phyloP scores from a whole-genome alignment of 768 basidiomycete genomes.

The Tylopilus sp. region DNA sequence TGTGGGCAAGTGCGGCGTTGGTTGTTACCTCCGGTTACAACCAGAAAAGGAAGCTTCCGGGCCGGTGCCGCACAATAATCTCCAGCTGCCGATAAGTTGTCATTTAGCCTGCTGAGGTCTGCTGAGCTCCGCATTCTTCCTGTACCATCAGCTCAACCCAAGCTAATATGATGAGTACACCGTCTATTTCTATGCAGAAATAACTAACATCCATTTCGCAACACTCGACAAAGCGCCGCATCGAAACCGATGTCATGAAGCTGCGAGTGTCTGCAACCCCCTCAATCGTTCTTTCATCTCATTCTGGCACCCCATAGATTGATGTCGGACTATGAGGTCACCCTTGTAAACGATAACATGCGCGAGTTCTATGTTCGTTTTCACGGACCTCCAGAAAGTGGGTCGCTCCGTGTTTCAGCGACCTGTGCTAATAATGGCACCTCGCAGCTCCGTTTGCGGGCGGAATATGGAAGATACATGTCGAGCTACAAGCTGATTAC shows the following conservation, averaged over 20 bases:
- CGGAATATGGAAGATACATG: slow-evolving; percentile 99
- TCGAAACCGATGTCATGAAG: slow-evolving; percentile 99
- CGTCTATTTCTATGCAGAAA: slow-evolving; percentile 17
- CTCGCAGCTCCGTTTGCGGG: slow-evolving; percentile 88
- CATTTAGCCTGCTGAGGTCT: slow-evolving; percentile 8
- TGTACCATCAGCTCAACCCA: slow-evolving; percentile 12
- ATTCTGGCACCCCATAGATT: slow-evolving; percentile 51
- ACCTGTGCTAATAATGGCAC: slow-evolving; percentile 3
- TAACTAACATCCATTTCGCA: slow-evolving; percentile 29
- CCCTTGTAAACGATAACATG: slow-evolving; percentile 97
- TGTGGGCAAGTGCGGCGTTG: neutral
- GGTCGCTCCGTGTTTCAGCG: slow-evolving; percentile 29
- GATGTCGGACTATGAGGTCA: slow-evolving; percentile 99
- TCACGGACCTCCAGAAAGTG: slow-evolving; percentile 91
- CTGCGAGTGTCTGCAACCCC: slow-evolving; percentile 50
- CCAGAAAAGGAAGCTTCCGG: slow-evolving; percentile 23
- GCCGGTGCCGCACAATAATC: slow-evolving; percentile 3
- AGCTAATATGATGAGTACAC: slow-evolving; percentile 59
- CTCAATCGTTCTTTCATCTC: slow-evolving; percentile 5
- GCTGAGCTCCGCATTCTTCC: slow-evolving; percentile 10
- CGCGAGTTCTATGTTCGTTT: slow-evolving; percentile 98
- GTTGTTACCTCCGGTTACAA: slow-evolving; percentile 1
- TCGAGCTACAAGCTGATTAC: slow-evolving; percentile 97
- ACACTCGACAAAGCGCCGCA: slow-evolving; percentile 88
- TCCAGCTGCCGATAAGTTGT: slow-evolving; percentile 12